A percentile compares a stretch with the other conserved stretches of the same genome.
phyloP scores from a whole-genome alignment of 2,329 filamentous ascomycete species.

The Pseudomassariella vexata region DNA sequence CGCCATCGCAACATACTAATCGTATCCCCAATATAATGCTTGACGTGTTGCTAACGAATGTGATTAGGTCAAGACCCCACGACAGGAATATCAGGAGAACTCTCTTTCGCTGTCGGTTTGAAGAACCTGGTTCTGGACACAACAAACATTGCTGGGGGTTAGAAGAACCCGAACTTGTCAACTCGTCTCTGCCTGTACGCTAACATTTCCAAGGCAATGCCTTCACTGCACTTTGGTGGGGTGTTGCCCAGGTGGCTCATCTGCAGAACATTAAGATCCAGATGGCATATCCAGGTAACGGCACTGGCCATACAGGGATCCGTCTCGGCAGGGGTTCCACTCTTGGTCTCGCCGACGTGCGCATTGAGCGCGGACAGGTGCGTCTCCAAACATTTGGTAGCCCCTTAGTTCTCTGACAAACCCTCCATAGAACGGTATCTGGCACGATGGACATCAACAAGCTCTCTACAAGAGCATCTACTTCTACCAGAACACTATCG shows the following conservation, averaged over 20 bases:
- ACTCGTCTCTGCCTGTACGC: too few relatives aligned
- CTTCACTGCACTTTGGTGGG: slow-evolving; percentile 37
- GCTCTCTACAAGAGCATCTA: slow-evolving; percentile 37
- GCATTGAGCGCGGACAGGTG: slow-evolving; percentile 33
- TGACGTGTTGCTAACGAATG: slow-evolving; percentile 10
- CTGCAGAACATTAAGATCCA: slow-evolving; percentile 36
- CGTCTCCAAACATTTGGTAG: slow-evolving; percentile 3
- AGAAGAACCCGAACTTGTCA: slow-evolving; percentile 2
- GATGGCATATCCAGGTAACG: slow-evolving; percentile 29
- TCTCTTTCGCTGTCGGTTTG: slow-evolving; percentile 35
- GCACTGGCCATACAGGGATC: slow-evolving; percentile 35
- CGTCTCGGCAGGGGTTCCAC: slow-evolving; percentile 33
- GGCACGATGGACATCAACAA: slow-evolving; percentile 36
- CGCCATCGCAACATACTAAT: slow-evolving; percentile 2
- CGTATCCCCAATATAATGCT: background rate
- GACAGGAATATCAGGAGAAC: slow-evolving; percentile 26
- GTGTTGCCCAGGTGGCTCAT: slow-evolving; percentile 36
- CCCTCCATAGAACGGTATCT: slow-evolving; percentile 31
- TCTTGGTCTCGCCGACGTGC: slow-evolving; percentile 32
- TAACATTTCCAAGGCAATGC: too few relatives aligned
- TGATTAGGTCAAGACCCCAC: slow-evolving; percentile 30
- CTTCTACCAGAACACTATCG: slow-evolving; percentile 35
- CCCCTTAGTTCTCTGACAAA: slow-evolving; percentile 5
- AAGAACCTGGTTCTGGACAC: slow-evolving; percentile 40
- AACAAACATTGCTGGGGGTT: slow-evolving; percentile 27